phyloP scores from a whole-genome alignment of 257 asterid genomes.

The Gentiana dahurica region DNA sequence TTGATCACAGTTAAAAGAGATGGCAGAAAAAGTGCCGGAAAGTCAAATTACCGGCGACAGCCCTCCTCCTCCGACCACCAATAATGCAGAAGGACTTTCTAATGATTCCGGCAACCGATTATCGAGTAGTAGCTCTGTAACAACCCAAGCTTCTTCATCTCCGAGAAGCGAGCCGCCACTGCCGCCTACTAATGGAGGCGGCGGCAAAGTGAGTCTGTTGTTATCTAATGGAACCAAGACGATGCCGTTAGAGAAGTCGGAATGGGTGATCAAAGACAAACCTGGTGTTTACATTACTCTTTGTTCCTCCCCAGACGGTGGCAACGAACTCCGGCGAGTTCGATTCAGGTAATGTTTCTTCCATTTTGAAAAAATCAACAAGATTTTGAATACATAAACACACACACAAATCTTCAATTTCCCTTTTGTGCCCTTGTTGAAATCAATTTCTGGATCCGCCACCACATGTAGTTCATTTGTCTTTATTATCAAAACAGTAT shows the following conservation, averaged over 20 bases:
- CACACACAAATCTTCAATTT: background rate
- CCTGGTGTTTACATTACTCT: slow-evolving; percentile 77
- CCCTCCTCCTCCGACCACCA: too few species aligned
- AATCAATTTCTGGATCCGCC: background rate
- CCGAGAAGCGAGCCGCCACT: slow-evolving; percentile 20
- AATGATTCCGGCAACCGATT: slow-evolving; percentile 16
- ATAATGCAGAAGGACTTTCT: slow-evolving; percentile 12
- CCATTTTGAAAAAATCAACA: background rate
- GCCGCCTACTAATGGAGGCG: slow-evolving; percentile 5
- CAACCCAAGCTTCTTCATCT: slow-evolving; percentile 22
- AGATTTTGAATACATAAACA: background rate
- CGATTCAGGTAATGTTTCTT: slow-evolving; percentile 71
- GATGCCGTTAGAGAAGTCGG: slow-evolving; percentile 37
- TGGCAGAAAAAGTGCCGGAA: slow-evolving; percentile 36
- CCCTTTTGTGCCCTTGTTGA: background rate
- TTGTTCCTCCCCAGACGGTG: slow-evolving; percentile 40
- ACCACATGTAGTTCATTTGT: too few species aligned
- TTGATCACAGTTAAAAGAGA: slow-evolving; percentile 55
- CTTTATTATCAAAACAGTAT: too few species aligned
- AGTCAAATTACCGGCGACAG: slow-evolving; percentile 21
- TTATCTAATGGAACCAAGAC: slow-evolving; percentile 37
- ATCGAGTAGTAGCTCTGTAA: slow-evolving; percentile 31
- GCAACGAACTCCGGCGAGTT: slow-evolving; percentile 69
- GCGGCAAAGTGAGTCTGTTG: slow-evolving; percentile 21
- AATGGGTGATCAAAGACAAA: slow-evolving; percentile 56